phyloP scores from a whole-genome alignment of 768 basidiomycete species.

The Pholiota microspora region DNA sequence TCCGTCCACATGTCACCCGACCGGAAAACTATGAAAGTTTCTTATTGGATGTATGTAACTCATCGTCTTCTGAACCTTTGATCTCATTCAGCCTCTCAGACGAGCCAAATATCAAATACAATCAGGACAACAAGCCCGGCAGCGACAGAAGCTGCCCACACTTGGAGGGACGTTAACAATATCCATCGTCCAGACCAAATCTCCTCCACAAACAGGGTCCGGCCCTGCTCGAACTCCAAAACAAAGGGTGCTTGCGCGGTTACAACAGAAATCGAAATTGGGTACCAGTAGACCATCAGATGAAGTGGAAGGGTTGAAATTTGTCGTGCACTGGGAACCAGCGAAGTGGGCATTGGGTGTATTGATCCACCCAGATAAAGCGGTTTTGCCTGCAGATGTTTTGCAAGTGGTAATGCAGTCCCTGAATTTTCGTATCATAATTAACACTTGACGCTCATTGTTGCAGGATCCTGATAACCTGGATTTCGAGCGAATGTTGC shows the following conservation, averaged over 20 bases:
- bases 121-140: slow-evolving; percentile 26
- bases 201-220: slow-evolving; percentile 32
- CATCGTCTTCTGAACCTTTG: slow-evolving; percentile 20
- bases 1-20: slow-evolving; percentile 67
- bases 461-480: slow-evolving; percentile 61
- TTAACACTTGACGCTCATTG: slow-evolving; percentile 3
- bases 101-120: slow-evolving; percentile 31
- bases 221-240: slow-evolving; percentile 54
- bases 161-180: slow-evolving; percentile 75
- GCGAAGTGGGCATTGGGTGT: slow-evolving; percentile 65
- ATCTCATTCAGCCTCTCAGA: slow-evolving; percentile 14
- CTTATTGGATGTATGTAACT: slow-evolving; percentile 98
- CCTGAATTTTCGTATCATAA: background rate
- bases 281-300: slow-evolving; percentile 60
- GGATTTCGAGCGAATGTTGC: slow-evolving; percentile 72
- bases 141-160: slow-evolving; percentile 47
- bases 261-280: slow-evolving; percentile 66
- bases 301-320: slow-evolving; percentile 65
- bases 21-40: slow-evolving; percentile 64
- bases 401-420: slow-evolving; percentile 49
- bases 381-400: slow-evolving; percentile 36
- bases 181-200: slow-evolving; percentile 58
- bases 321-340: slow-evolving; percentile 80
- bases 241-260: slow-evolving; percentile 52
- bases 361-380: slow-evolving; percentile 46